These are phyloP conservation scores for Catharanthus roseus DNA, from an alignment of 257 asterid genomes.

Conservation along the genomic window DNA sequence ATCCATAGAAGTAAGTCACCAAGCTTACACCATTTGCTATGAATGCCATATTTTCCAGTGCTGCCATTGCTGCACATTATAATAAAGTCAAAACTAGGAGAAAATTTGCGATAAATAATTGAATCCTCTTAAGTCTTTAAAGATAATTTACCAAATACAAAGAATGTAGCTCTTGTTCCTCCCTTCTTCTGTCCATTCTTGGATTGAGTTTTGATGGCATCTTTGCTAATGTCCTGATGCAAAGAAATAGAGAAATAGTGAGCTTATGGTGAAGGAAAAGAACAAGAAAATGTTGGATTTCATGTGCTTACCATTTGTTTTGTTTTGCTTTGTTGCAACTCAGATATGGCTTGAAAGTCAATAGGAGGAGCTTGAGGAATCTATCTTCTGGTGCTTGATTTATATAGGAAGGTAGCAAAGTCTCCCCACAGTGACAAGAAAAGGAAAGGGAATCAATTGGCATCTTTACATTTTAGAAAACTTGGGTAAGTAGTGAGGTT, in stretches of 20 bases:
- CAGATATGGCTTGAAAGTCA: conserved; percentile 1
- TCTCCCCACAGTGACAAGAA: conserved; percentile 12
- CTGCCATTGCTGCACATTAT: conserved; percentile 38
- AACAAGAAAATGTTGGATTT: neutral
- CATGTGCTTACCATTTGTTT: conserved; percentile 26
- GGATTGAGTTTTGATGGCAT: conserved; percentile 19
- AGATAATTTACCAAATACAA: conserved; percentile 36
- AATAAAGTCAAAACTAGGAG: neutral
- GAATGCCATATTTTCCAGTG: conserved; percentile 47
- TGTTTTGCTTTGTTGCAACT: neutral
- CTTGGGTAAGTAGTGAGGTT: neutral
- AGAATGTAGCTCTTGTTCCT: conserved; percentile 45
- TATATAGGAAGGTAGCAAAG: conserved; percentile 15
- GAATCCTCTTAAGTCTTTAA: neutral
- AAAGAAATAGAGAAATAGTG: neutral
- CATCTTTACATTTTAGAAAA: conserved; percentile 13
- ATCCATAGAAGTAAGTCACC: conserved; percentile 50
- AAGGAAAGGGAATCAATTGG: conserved; percentile 25
- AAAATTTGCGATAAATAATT: neutral
- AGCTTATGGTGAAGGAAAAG: neutral
- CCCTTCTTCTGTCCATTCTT: conserved; percentile 34
- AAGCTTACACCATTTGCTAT: conserved; percentile 47
- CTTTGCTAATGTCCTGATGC: conserved; percentile 35
- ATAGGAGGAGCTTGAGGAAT: conserved; percentile 7
- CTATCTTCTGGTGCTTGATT: neutral